Evolutionary conservation across 164 flowering plant genomes (phyloP).

Genomic region (Aristolochia californica): DNA sequence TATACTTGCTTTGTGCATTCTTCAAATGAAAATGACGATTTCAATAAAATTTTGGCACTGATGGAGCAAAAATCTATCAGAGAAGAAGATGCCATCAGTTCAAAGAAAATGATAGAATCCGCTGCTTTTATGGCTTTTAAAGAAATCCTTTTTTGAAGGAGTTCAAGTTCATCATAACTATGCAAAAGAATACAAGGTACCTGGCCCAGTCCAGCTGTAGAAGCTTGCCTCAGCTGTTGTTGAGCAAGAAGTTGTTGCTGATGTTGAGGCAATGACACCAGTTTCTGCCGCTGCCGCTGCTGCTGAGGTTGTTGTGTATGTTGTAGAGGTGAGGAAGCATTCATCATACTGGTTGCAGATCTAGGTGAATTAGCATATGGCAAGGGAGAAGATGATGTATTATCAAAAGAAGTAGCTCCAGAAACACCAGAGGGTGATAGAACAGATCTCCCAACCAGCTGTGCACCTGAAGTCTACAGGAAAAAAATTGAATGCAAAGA

Average conservation of each 20-base stretch:
- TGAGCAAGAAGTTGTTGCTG: conserved; percentile 84
- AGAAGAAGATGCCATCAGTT: no score
- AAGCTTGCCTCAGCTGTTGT: conserved; percentile 71
- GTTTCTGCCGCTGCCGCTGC: conserved; percentile 60
- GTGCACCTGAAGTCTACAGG: conserved; percentile 59
- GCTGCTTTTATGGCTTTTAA: no score
- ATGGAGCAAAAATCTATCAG: no score
- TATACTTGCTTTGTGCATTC: no score
- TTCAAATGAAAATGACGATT: no score
- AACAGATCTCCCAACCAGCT: conserved; percentile 70
- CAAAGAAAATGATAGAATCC: no score
- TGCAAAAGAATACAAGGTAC: conserved; percentile 16
- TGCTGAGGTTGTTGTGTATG: conserved; percentile 56
- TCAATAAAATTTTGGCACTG: no score
- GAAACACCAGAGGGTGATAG: conserved; percentile 76
- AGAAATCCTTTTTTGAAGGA: not conserved
- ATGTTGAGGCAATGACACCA: conserved; percentile 55
- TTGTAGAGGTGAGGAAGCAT: conserved; percentile 92
- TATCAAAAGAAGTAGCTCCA: conserved; percentile 53
- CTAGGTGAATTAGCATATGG: conserved; percentile 95
- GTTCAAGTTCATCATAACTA: not conserved
- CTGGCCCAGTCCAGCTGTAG: conserved; percentile 66
- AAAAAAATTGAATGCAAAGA: not conserved
- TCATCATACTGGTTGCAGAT: conserved; percentile 70
- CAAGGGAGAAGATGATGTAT: conserved; percentile 64